These are phyloP conservation scores for Tolypocladium sp. DNA, from an alignment of 2,329 filamentous ascomycete genomes.

Conservation along the genomic window DNA sequence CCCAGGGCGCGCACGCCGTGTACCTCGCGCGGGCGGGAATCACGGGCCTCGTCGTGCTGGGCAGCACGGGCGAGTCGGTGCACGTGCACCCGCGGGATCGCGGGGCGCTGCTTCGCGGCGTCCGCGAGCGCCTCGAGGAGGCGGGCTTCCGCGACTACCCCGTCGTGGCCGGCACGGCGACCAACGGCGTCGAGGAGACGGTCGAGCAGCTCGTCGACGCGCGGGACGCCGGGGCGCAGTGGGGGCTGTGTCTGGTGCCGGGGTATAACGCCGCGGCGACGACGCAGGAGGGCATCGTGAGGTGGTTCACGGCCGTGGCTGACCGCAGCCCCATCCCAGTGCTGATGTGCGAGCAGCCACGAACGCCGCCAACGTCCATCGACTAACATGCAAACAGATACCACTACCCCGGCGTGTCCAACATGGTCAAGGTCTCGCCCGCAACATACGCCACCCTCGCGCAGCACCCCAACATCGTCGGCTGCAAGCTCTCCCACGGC, in stretches of 20 bases:
- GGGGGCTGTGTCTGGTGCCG: constrained; percentile 49
- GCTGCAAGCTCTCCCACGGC: constrained; percentile 61
- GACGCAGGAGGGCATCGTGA: constrained; percentile 44
- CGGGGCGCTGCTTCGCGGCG: constrained; percentile 40
- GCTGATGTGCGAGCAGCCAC: constrained; percentile 36
- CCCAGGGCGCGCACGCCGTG: constrained; percentile 48
- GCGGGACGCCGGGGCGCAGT: constrained; percentile 48
- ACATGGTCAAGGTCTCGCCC: constrained; percentile 50
- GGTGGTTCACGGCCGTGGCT: constrained; percentile 51
- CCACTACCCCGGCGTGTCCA: constrained; percentile 59
- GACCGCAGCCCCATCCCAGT: constrained; percentile 48
- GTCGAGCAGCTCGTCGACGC: constrained; percentile 47
- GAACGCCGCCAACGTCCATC: background rate
- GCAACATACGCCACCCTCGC: constrained; percentile 48
- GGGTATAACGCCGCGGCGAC: constrained; percentile 49
- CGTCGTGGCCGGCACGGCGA: constrained; percentile 52
- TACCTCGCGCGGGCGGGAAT: constrained; percentile 53
- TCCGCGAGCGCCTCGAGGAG: constrained; percentile 44
- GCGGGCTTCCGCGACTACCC: constrained; percentile 49
- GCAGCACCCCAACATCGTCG: constrained; percentile 57
- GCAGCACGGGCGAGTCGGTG: constrained; percentile 55
- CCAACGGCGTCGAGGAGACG: constrained; percentile 53
- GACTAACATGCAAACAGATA: constrained; percentile 29
- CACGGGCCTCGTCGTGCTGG: constrained; percentile 51
- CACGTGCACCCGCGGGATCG: constrained; percentile 52